These are phyloP conservation scores for Botrytis fragariae DNA, from an alignment of 2,329 filamentous ascomycete genomes.

Conservation along the genomic window DNA sequence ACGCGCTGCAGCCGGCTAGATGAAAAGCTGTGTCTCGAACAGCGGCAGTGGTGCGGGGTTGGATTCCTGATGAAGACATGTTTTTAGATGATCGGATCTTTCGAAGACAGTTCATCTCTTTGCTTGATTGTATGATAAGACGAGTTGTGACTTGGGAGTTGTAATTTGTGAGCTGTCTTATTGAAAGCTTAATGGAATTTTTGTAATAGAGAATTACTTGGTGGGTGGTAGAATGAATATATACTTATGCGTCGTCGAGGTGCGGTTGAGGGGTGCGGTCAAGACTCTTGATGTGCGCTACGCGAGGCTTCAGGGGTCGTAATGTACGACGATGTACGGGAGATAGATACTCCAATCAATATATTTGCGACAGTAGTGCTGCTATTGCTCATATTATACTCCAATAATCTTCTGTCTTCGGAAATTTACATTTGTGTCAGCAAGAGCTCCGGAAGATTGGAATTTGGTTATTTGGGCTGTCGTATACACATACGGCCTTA, in stretches of 20 bases:
- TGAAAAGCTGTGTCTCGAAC: rapidly evolving
- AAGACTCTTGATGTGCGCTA: background rate
- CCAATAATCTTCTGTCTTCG: too few species aligned
- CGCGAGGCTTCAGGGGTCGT: background rate
- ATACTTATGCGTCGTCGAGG: background rate
- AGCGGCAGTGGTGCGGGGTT: background rate
- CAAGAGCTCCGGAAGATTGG: rapidly evolving
- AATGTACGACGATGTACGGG: background rate
- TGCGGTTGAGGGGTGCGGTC: background rate
- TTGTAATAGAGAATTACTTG: background rate
- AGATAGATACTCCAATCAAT: background rate
- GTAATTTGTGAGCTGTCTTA: background rate
- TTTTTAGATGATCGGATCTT: background rate
- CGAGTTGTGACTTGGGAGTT: too few species aligned
- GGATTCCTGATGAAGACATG: background rate
- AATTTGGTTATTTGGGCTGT: background rate
- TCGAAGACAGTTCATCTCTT: background rate
- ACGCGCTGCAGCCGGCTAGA: background rate
- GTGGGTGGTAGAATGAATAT: background rate
- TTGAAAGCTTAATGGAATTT: background rate
- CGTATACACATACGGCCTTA: background rate
- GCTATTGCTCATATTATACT: background rate
- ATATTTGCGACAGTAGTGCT: background rate
- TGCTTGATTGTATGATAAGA: background rate
- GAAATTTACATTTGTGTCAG: too few species aligned